phyloP scores from a whole-genome alignment of 768 basidiomycete species.

The Tephrocybe rancida region DNA sequence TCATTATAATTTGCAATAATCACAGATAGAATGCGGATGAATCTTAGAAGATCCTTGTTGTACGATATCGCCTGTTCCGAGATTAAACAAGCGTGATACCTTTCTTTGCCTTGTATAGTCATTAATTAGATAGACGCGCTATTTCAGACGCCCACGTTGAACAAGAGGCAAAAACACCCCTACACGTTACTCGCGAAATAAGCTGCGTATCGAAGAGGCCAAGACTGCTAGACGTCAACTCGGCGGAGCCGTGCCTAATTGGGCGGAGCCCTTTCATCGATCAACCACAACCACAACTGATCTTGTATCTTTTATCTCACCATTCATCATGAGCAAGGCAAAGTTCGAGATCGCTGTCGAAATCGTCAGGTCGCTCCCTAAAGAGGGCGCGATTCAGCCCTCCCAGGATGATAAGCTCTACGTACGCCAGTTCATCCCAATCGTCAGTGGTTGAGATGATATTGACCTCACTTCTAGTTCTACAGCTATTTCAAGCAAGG shows the following conservation, averaged over 20 bases:
- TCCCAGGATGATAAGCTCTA: slow-evolving; percentile 72
- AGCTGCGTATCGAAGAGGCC: too few species aligned
- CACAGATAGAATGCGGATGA: background rate
- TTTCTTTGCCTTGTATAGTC: too few species aligned
- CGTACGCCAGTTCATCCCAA: slow-evolving; percentile 49
- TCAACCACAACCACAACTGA: slow-evolving; percentile 5
- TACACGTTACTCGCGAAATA: too few species aligned
- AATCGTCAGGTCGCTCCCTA: slow-evolving; percentile 70
- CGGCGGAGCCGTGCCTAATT: slow-evolving; percentile 15
- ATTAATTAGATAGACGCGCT: background rate
- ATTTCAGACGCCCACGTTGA: background rate
- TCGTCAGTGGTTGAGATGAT: slow-evolving; percentile 11
- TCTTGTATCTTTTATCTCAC: slow-evolving; percentile 12
- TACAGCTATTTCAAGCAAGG: slow-evolving; percentile 96
- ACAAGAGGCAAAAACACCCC: background rate
- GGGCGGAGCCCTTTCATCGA: slow-evolving; percentile 15
- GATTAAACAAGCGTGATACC: too few species aligned
- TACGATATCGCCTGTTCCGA: background rate
- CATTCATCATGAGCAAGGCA: slow-evolving; percentile 59
- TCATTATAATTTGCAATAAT: too few species aligned
- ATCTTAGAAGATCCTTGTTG: background rate
- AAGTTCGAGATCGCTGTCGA: slow-evolving; percentile 77
- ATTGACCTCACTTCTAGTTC: slow-evolving; percentile 56
- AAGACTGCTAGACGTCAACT: background rate
- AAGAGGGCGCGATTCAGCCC: slow-evolving; percentile 82